Conservation (phyloP, 1,284 basidiomycete species). For the Sporisorium sorghi region DNA sequence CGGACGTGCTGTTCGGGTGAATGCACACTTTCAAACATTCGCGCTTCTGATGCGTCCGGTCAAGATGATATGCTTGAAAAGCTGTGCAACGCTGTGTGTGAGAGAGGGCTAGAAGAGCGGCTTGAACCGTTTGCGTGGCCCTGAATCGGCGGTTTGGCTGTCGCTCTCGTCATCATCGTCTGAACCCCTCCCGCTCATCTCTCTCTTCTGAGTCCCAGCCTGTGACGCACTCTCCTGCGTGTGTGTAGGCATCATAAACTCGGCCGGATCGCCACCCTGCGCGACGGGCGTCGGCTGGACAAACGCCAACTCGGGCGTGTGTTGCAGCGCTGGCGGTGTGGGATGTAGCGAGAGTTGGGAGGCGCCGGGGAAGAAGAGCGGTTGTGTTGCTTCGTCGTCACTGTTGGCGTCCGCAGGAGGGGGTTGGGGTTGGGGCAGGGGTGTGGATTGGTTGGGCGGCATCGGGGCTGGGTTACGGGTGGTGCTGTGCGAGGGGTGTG, state of each 20-base stretch:
- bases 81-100: neutral
- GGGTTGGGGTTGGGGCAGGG: too few relatives aligned
- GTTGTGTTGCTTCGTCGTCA: conserved; percentile 22
- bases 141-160: neutral
- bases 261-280: conserved; percentile 33
- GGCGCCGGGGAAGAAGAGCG: conserved; percentile 42
- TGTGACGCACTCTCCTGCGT: neutral
- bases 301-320: neutral
- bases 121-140: conserved; percentile 31
- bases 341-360: conserved; percentile 21
- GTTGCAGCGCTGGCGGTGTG: neutral
- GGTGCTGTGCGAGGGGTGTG: neutral
- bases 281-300: conserved; percentile 33
- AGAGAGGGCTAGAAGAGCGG: conserved; percentile 21
- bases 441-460: conserved; percentile 16
- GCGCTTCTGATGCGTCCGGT: too few relatives aligned
- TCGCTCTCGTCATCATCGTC: conserved; percentile 5
- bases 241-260: conserved; percentile 11
- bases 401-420: neutral
- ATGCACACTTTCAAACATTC: too few relatives aligned
- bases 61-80: neutral
- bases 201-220: neutral
- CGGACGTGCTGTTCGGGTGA: conserved; percentile 41
- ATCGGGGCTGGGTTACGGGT: conserved; percentile 8
- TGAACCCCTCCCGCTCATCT: neutral